Evolutionary conservation across 768 basidiomycete species (phyloP).

Genomic region (Pluteus cervinus): DNA sequence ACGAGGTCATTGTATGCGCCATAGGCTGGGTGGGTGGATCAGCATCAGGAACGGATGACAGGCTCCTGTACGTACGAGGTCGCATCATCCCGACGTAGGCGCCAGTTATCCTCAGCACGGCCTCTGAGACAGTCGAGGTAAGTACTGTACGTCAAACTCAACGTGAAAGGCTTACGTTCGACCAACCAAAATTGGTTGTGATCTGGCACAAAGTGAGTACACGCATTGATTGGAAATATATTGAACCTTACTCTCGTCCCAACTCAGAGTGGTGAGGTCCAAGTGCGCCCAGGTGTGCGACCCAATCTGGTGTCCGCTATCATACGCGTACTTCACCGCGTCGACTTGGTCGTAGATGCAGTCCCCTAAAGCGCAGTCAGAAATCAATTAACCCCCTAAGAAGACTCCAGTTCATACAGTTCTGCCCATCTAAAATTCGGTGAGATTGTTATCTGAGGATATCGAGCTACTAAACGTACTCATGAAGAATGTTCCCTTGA

Average conservation of each 20-base stretch:
- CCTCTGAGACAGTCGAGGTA: slow-evolving; percentile 17
- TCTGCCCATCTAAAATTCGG: slow-evolving; percentile 11
- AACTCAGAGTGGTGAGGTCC: slow-evolving; percentile 22
- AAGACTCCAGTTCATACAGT: no score
- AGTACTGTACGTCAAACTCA: no score
- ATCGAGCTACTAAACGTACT: slow-evolving; percentile 9
- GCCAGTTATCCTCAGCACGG: slow-evolving; percentile 23
- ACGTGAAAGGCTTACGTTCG: slow-evolving; percentile 11
- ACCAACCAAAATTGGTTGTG: slow-evolving; percentile 15
- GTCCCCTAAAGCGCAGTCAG: slow-evolving; percentile 14
- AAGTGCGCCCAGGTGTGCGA: slow-evolving; percentile 30
- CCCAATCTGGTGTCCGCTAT: slow-evolving; percentile 26
- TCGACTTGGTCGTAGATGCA: slow-evolving; percentile 25
- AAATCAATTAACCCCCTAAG: not conserved
- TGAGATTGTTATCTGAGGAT: not conserved
- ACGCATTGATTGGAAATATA: not conserved
- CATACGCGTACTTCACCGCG: slow-evolving; percentile 22
- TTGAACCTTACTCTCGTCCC: slow-evolving; percentile 18
- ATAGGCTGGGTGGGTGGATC: slow-evolving; percentile 32
- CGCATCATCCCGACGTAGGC: slow-evolving; percentile 28
- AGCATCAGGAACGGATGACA: not conserved
- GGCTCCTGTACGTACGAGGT: slow-evolving; percentile 31
- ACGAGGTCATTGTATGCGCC: slow-evolving; percentile 45
- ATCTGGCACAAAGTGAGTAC: slow-evolving; percentile 7
- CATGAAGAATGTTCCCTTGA: slow-evolving; percentile 29